These are phyloP conservation scores for Magnusiomyces paraingens DNA, from an alignment of 1,139 yeast species.

Conservation along the genomic window DNA sequence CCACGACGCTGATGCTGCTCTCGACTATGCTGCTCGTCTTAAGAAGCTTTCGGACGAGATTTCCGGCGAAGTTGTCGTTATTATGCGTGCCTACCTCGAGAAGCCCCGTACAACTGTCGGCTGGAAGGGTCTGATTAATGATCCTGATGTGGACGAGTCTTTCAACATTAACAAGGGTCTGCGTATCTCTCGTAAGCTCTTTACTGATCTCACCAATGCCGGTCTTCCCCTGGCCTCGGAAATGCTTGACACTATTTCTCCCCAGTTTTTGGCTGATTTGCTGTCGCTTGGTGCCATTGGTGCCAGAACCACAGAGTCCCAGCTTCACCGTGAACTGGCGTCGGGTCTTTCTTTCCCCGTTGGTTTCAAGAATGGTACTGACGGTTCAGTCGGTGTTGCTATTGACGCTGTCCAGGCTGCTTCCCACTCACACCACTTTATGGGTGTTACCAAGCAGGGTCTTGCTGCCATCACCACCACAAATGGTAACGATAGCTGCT, in stretches of 20 bases:
- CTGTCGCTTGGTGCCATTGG: conserved; percentile 97
- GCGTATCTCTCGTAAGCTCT: conserved; percentile 77
- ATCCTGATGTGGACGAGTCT: conserved; percentile 88
- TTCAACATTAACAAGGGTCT: conserved; percentile 95
- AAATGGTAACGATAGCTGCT: conserved; percentile 75
- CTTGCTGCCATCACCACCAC: conserved; percentile 94
- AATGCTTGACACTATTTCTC: conserved; percentile 96
- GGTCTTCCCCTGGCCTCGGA: conserved; percentile 86
- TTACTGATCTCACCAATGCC: conserved; percentile 70
- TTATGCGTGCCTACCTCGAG: conserved; percentile 77
- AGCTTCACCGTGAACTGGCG: conserved; percentile 93
- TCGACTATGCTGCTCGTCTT: conserved; percentile 74
- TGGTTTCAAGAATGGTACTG: conserved; percentile 98
- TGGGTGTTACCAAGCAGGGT: conserved; percentile 96
- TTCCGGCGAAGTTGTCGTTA: conserved; percentile 68
- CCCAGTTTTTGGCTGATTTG: conserved; percentile 91
- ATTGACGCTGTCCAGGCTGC: conserved; percentile 93
- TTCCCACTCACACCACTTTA: conserved; percentile 86
- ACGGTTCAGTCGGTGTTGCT: conserved; percentile 89
- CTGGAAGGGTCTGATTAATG: conserved; percentile 97
- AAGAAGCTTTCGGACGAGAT: conserved; percentile 53
- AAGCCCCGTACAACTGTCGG: conserved; percentile 99
- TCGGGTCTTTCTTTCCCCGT: conserved; percentile 96
- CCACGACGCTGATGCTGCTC: conserved; percentile 89
- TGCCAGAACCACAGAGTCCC: conserved; percentile 98